phyloP scores from a whole-genome alignment of 768 basidiomycete species.

The Tylopilus rubrobrunneus region DNA sequence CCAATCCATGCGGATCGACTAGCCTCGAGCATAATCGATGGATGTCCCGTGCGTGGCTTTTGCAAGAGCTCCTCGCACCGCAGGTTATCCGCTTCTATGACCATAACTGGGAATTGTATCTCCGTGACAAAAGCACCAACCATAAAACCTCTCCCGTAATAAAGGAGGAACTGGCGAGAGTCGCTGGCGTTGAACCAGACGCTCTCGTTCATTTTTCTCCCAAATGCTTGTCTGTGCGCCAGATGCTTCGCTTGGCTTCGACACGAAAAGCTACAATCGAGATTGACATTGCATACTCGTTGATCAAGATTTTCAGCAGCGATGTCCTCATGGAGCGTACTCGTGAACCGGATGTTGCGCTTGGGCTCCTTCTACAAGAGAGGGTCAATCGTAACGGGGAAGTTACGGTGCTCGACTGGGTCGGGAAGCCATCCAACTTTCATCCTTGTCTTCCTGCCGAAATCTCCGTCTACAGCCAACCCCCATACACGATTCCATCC shows the following conservation, averaged over 20 bases:
- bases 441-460: conserved; percentile 14
- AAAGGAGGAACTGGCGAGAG: not conserved
- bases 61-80: not conserved
- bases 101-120: conserved; percentile 1
- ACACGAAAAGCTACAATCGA: conserved; percentile 5
- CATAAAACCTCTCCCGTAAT: conserved; percentile 2
- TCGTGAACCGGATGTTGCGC: conserved; percentile 4
- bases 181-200: not conserved
- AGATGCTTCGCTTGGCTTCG: conserved; percentile 12
- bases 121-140: not conserved
- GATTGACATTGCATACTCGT: conserved; percentile 12
- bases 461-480: conserved; percentile 10
- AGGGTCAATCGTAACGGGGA: conserved; percentile 11
- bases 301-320: conserved; percentile 15
- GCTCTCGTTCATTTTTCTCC: not conserved
- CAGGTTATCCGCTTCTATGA: conserved; percentile 11
- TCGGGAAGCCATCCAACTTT: conserved; percentile 13
- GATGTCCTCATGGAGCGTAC: conserved; percentile 4
- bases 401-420: conserved; percentile 18
- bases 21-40: conserved; percentile 8
- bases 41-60: conserved; percentile 15
- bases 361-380: conserved; percentile 14
- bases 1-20: not conserved
- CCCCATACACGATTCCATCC: not conserved
- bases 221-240: conserved; percentile 5